Conservation (phyloP, 495 filamentous ascomycete species). For the Amphirosellinia nigrospora region DNA sequence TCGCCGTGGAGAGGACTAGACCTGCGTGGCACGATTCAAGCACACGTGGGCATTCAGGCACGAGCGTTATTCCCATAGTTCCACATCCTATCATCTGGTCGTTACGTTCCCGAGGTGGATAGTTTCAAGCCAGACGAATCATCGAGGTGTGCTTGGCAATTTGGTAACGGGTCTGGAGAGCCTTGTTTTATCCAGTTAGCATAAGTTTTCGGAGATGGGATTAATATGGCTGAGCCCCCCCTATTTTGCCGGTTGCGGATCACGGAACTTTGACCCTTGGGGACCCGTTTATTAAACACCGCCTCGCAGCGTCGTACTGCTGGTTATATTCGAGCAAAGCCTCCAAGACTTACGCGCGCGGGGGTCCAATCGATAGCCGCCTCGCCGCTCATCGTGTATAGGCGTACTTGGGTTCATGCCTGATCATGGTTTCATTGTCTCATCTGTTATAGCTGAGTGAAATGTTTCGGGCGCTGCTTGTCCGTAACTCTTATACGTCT, state of each 20-base stretch:
- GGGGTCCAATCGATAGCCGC: background rate
- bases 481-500: background rate
- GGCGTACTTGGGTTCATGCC: background rate
- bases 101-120: slow-evolving; percentile 10
- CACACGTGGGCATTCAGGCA: slow-evolving; percentile 18
- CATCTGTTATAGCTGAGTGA: background rate
- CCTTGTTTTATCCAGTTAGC: slow-evolving; percentile 15
- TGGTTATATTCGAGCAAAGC: slow-evolving; percentile 4
- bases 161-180: slow-evolving; percentile 24
- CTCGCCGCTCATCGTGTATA: background rate
- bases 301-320: background rate
- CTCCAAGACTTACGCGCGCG: background rate
- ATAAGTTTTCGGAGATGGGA: slow-evolving; percentile 29
- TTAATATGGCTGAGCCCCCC: slow-evolving; percentile 36
- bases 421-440: background rate
- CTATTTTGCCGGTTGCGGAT: slow-evolving; percentile 23
- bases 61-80: slow-evolving; percentile 17
- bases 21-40: slow-evolving; percentile 8
- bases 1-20: background rate
- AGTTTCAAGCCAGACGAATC: slow-evolving; percentile 10
- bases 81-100: background rate
- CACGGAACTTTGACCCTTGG: slow-evolving; percentile 3
- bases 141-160: slow-evolving; percentile 36
- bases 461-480: background rate
- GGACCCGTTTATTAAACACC: background rate